phyloP scores from a whole-genome alignment of 1,139 yeast species.

The Maudiozyma humilis region DNA sequence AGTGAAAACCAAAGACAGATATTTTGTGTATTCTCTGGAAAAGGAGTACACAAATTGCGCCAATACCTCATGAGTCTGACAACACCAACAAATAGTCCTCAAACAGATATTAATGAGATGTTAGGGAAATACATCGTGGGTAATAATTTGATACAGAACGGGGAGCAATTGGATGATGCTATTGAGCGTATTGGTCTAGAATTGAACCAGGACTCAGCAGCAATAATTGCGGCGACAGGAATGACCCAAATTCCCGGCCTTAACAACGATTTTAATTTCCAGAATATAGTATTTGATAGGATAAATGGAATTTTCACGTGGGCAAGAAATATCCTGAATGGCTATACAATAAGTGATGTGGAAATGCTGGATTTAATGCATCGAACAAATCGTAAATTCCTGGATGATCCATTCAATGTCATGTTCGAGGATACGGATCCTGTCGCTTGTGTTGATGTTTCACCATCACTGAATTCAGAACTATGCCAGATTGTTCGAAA shows the following conservation, averaged over 20 bases:
- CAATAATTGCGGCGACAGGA: constrained; percentile 31
- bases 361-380: constrained; percentile 20
- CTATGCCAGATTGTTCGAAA: constrained; percentile 28
- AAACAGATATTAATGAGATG: constrained; percentile 28
- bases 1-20: constrained; percentile 77
- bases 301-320: constrained; percentile 27
- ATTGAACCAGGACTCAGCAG: constrained; percentile 30
- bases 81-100: constrained; percentile 31
- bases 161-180: constrained; percentile 25
- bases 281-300: constrained; percentile 28
- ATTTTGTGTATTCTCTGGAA: constrained; percentile 91
- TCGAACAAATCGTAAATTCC: constrained; percentile 25
- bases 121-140: constrained; percentile 26
- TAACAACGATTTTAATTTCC: constrained; percentile 26
- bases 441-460: constrained; percentile 28
- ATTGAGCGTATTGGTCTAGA: constrained; percentile 25
- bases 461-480: constrained; percentile 25
- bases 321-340: constrained; percentile 15
- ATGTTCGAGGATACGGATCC: constrained; percentile 25
- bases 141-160: constrained; percentile 22
- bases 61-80: constrained; percentile 44
- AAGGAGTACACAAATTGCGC: constrained; percentile 70
- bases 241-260: constrained; percentile 27
- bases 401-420: constrained; percentile 29
- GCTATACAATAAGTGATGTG: constrained; percentile 14